Evolutionary conservation across 768 basidiomycete species (phyloP).

Genomic region (Russula griseocarnosa): DNA sequence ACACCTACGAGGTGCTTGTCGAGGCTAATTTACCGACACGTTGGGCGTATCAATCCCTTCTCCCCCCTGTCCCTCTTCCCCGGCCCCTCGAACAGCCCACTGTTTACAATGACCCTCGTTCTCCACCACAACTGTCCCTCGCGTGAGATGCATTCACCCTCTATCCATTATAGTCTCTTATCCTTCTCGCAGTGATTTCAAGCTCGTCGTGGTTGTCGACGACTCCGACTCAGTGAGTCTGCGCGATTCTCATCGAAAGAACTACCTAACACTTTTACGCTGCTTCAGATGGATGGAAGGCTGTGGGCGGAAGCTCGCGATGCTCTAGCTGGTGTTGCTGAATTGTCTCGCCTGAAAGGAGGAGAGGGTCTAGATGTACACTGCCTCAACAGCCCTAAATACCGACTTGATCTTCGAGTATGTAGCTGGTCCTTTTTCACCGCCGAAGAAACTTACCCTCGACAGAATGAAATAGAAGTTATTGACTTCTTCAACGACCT

Average conservation of each 20-base stretch:
- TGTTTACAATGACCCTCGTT: neutral
- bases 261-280: neutral
- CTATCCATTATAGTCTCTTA: neutral
- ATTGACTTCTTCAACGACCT: slow-evolving; percentile 16
- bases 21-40: slow-evolving; percentile 29
- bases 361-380: slow-evolving; percentile 42
- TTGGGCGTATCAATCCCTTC: slow-evolving; percentile 6
- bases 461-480: slow-evolving; percentile 22
- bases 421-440: slow-evolving; percentile 31
- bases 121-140: neutral
- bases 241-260: neutral
- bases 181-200: slow-evolving; percentile 36
- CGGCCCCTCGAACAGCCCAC: neutral
- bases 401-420: slow-evolving; percentile 28
- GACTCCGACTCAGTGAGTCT: slow-evolving; percentile 40
- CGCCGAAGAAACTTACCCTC: neutral
- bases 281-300: slow-evolving; percentile 39
- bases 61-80: neutral
- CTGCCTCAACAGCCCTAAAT: slow-evolving; percentile 38
- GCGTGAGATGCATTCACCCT: slow-evolving; percentile 4
- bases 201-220: slow-evolving; percentile 42
- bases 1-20: slow-evolving; percentile 38
- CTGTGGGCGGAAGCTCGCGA: slow-evolving; percentile 41
- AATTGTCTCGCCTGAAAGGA: slow-evolving; percentile 38
- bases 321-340: slow-evolving; percentile 42